A percentile compares a stretch with the other conserved stretches of the same genome.
phyloP scores from a whole-genome alignment of 202 grass and related monocot species.

The Schoenoplectus tabernaemontani region DNA sequence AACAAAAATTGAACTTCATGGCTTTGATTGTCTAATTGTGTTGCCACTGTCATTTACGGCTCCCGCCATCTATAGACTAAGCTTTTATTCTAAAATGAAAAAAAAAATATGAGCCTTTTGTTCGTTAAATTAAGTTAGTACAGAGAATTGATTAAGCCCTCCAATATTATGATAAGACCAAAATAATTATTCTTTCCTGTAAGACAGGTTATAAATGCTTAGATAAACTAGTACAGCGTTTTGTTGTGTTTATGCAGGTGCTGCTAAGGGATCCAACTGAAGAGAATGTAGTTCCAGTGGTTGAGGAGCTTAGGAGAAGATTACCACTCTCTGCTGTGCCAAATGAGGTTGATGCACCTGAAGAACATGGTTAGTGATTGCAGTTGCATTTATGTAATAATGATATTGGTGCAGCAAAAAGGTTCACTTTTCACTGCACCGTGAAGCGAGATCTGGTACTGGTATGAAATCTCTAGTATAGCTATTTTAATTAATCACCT shows the following conservation, averaged over 20 bases:
- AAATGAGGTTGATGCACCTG: constrained; percentile 57
- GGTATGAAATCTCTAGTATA: background rate
- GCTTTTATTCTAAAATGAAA: background rate
- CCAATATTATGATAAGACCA: background rate
- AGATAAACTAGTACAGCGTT: background rate
- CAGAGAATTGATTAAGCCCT: background rate
- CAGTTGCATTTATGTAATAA: background rate
- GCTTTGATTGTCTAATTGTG: constrained; percentile 8
- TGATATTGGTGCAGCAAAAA: background rate
- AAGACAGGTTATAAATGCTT: background rate
- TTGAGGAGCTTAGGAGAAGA: constrained; percentile 71
- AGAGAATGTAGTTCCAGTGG: constrained; percentile 79
- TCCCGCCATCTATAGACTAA: background rate
- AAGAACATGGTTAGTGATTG: constrained; percentile 59
- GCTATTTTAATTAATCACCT: background rate
- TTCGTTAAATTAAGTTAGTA: constrained; percentile 2
- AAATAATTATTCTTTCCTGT: background rate
- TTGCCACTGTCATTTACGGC: background rate
- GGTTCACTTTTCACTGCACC: background rate
- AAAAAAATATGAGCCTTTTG: background rate
- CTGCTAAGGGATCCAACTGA: constrained; percentile 85
- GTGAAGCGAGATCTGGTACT: background rate
- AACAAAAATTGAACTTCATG: constrained; percentile 2
- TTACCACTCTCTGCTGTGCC: constrained; percentile 39
- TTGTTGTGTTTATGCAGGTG: constrained; percentile 35